phyloP scores from a whole-genome alignment of 768 basidiomycete species.

The Dacryopinax spathularia region DNA sequence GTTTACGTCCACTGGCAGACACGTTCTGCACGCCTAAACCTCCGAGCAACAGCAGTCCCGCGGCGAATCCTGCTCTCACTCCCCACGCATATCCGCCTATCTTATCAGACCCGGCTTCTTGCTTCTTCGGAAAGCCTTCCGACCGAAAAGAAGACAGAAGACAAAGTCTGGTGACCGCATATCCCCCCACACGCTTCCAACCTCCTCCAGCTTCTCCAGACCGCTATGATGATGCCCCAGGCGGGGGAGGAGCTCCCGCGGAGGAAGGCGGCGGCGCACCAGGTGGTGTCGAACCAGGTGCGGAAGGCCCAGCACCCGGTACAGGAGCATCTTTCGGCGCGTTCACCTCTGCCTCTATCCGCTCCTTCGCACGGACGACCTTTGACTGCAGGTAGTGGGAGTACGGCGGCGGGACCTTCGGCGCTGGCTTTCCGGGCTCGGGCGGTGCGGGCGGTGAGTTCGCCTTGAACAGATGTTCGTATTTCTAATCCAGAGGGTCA shows the following conservation, averaged over 20 bases:
- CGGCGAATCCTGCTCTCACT: too few species aligned
- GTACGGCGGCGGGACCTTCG: constrained; percentile 32
- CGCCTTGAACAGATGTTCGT: constrained; percentile 82
- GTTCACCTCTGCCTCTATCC: constrained; percentile 76
- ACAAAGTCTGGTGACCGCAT: neutral
- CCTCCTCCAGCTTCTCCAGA: neutral
- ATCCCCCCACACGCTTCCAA: neutral
- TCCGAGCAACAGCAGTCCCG: too few species aligned
- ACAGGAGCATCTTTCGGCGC: constrained; percentile 13
- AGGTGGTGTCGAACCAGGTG: neutral
- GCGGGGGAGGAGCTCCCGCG: neutral
- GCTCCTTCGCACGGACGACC: constrained; percentile 84
- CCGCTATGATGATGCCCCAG: neutral
- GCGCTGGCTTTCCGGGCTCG: constrained; percentile 32
- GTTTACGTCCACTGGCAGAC: too few species aligned
- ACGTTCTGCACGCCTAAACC: too few species aligned
- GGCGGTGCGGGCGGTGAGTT: constrained; percentile 56
- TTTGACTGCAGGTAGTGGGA: constrained; percentile 95
- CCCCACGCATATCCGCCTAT: neutral
- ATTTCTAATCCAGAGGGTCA: constrained; percentile 44
- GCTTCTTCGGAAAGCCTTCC: neutral
- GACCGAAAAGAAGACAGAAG: neutral
- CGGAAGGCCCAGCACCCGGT: too few species aligned
- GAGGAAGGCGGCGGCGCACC: neutral
- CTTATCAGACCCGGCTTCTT: neutral